Evolutionary conservation across 2,329 filamentous ascomycete genomes (phyloP).

Genomic region (Epichloe scottii): DNA sequence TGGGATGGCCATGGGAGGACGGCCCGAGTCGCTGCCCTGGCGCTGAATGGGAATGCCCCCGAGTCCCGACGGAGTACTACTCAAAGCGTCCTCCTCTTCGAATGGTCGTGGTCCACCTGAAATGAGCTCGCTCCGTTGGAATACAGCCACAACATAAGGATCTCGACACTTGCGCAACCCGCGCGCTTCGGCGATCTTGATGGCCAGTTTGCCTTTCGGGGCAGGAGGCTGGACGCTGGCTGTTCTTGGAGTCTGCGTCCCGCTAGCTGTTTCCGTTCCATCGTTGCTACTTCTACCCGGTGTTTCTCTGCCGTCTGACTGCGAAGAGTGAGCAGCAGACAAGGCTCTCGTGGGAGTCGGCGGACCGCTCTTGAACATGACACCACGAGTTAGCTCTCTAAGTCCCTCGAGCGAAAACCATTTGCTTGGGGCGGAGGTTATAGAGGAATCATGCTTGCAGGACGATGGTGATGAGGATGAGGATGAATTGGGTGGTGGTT

Average conservation of each 20-base stretch:
- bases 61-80: slow-evolving; percentile 32
- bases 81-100: slow-evolving; percentile 45
- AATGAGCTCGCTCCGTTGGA: slow-evolving; percentile 92
- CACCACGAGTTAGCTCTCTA: slow-evolving; percentile 76
- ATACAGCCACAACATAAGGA: slow-evolving; percentile 92
- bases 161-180: slow-evolving; percentile 72
- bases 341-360: slow-evolving; percentile 81
- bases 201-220: slow-evolving; percentile 75
- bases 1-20: slow-evolving; percentile 80
- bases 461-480: slow-evolving; percentile 20
- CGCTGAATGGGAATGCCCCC: slow-evolving; percentile 51
- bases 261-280: slow-evolving; percentile 30
- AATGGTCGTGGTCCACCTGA: slow-evolving; percentile 65
- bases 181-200: slow-evolving; percentile 78
- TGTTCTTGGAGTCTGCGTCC: slow-evolving; percentile 40
- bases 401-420: slow-evolving; percentile 56
- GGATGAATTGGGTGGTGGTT: not conserved
- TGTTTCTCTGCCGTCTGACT: slow-evolving; percentile 31
- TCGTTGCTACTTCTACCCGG: slow-evolving; percentile 27
- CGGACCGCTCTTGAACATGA: slow-evolving; percentile 74
- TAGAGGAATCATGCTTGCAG: slow-evolving; percentile 31
- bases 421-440: slow-evolving; percentile 30
- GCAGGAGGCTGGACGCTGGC: slow-evolving; percentile 51
- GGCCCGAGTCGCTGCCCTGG: slow-evolving; percentile 68
- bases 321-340: slow-evolving; percentile 47